Evolutionary conservation across 768 basidiomycete species (phyloP).

Genomic region (Mycena epipterygia): DNA sequence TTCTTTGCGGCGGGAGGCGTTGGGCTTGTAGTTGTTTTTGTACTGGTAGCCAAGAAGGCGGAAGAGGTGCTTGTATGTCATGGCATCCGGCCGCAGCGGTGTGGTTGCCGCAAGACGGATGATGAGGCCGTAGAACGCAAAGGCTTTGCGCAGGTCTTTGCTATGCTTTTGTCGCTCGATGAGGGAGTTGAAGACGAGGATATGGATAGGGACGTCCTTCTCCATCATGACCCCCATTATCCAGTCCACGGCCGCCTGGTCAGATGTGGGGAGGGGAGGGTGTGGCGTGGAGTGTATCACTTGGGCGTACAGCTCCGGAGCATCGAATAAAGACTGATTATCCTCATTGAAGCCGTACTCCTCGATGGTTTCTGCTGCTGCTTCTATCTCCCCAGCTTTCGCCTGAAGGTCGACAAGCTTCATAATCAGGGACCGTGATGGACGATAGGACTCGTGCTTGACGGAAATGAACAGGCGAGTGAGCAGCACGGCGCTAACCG

Average conservation of each 20-base stretch:
- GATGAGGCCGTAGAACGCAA: slow-evolving; percentile 59
- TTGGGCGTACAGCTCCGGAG: slow-evolving; percentile 50
- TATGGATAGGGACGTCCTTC: slow-evolving; percentile 53
- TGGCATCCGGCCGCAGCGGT: slow-evolving; percentile 53
- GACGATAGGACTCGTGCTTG: slow-evolving; percentile 39
- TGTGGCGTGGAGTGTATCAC: slow-evolving; percentile 53
- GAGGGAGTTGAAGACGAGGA: slow-evolving; percentile 63
- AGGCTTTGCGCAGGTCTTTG: slow-evolving; percentile 50
- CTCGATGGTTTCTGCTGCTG: slow-evolving; percentile 44
- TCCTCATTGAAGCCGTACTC: slow-evolving; percentile 36
- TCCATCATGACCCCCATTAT: slow-evolving; percentile 57
- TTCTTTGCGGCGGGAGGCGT: slow-evolving; percentile 37
- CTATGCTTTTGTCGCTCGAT: slow-evolving; percentile 55
- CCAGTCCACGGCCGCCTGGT: slow-evolving; percentile 47
- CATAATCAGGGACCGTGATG: slow-evolving; percentile 49
- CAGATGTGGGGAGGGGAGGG: too few species aligned
- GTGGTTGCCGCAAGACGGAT: slow-evolving; percentile 46
- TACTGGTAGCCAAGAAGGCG: slow-evolving; percentile 42
- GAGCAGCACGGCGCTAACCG: slow-evolving; percentile 34
- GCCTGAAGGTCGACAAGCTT: slow-evolving; percentile 54
- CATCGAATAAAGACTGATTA: slow-evolving; percentile 17
- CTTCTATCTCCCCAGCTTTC: slow-evolving; percentile 47
- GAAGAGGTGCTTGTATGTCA: slow-evolving; percentile 63
- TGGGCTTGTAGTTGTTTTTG: slow-evolving; percentile 31
- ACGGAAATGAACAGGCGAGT: slow-evolving; percentile 41